Evolutionary conservation across 805 yeast species (phyloP).

Genomic region (Metschnikowia aberdeeniae): DNA sequence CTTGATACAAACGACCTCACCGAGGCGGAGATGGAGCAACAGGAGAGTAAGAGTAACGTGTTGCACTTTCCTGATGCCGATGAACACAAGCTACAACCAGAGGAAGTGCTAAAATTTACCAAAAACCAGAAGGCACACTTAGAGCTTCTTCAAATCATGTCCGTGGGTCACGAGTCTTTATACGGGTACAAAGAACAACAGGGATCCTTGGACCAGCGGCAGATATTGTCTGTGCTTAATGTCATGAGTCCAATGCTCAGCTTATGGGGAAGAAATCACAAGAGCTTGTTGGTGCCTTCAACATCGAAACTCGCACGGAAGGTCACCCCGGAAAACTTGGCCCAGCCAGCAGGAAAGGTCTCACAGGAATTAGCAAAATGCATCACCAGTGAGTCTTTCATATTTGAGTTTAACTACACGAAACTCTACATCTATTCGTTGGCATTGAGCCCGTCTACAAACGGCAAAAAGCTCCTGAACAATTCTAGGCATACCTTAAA

Average conservation of each 20-base stretch:
- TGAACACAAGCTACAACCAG: slow-evolving; percentile 9
- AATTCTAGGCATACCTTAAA: slow-evolving; percentile 32
- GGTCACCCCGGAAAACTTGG: slow-evolving; percentile 24
- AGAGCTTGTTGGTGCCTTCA: slow-evolving; percentile 49
- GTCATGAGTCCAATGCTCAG: slow-evolving; percentile 74
- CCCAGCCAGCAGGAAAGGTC: slow-evolving; percentile 31
- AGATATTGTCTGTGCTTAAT: slow-evolving; percentile 65
- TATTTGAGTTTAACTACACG: slow-evolving; percentile 81
- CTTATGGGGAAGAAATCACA: slow-evolving; percentile 70
- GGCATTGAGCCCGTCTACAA: slow-evolving; percentile 53
- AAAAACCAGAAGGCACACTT: slow-evolving; percentile 68
- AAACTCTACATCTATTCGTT: slow-evolving; percentile 79
- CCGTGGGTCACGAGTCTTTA: slow-evolving; percentile 78
- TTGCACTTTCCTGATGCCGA: slow-evolving; percentile 34
- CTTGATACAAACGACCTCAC: slow-evolving; percentile 42
- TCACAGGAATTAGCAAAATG: slow-evolving; percentile 36
- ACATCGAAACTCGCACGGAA: slow-evolving; percentile 36
- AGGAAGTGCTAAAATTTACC: slow-evolving; percentile 49
- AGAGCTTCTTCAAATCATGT: slow-evolving; percentile 72
- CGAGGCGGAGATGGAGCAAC: slow-evolving; percentile 31
- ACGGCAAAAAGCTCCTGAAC: slow-evolving; percentile 11
- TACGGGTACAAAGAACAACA: slow-evolving; percentile 62
- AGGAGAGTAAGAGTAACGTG: slow-evolving; percentile 21
- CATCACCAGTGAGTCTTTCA: slow-evolving; percentile 65
- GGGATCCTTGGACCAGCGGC: slow-evolving; percentile 51